These are phyloP conservation scores for Leishmania martiniquensis DNA, from an alignment of 208 protist genomes.

Conservation along the genomic window DNA sequence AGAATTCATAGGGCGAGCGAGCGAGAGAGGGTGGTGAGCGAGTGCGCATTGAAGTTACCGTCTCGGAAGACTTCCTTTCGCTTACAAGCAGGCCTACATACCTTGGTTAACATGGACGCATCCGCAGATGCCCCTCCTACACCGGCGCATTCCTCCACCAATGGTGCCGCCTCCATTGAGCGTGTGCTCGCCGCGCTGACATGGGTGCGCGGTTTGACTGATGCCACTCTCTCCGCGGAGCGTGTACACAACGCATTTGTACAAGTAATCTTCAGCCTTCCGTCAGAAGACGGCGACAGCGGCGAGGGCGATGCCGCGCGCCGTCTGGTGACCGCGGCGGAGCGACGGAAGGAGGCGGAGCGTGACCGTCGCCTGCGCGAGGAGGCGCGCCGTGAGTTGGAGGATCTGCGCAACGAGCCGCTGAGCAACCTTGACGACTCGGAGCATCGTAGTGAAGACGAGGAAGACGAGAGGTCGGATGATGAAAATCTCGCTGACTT, in stretches of 20 bases:
- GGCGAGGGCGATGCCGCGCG: slow-evolving; percentile 13
- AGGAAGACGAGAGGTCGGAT: slow-evolving; percentile 20
- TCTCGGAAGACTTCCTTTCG: neutral
- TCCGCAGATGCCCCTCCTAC: neutral
- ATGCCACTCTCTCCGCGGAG: slow-evolving; percentile 63
- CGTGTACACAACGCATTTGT: slow-evolving; percentile 75
- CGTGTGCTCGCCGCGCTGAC: slow-evolving; percentile 54
- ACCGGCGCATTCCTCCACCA: neutral
- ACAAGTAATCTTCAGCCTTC: slow-evolving; percentile 71
- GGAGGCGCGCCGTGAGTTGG: slow-evolving; percentile 51
- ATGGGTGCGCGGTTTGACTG: slow-evolving; percentile 71
- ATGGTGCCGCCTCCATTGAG: slow-evolving; percentile 42
- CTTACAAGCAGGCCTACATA: neutral
- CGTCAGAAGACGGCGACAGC: slow-evolving; percentile 14
- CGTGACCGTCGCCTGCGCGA: slow-evolving; percentile 48
- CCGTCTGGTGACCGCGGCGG: slow-evolving; percentile 58
- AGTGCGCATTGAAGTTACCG: neutral
- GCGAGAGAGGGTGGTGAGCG: neutral
- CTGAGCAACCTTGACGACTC: slow-evolving; percentile 26
- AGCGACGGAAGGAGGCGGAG: slow-evolving; percentile 55
- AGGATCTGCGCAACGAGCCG: slow-evolving; percentile 48
- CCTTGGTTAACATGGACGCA: slow-evolving; percentile 8
- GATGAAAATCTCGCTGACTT: slow-evolving; percentile 40
- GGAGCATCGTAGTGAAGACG: slow-evolving; percentile 11
- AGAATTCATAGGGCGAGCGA: neutral